Percentiles rank a stretch among this genome's conserved stretches.
These are phyloP conservation scores for Bertia moriformis DNA, from an alignment of 2,329 filamentous ascomycete genomes.

Conservation along the genomic window DNA sequence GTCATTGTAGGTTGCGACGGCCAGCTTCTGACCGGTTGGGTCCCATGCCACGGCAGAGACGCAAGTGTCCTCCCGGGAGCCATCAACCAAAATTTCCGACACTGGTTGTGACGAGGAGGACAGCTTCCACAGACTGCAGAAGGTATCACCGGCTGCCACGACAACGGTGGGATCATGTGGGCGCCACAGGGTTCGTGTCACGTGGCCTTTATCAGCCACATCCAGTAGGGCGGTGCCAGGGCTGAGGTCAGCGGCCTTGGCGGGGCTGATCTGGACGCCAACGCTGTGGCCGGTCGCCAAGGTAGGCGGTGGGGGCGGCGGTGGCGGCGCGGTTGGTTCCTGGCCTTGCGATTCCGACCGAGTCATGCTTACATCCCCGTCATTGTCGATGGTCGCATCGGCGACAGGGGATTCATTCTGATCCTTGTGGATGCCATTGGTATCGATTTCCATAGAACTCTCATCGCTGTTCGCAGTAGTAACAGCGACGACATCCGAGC, in stretches of 20 bases:
- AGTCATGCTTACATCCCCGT: slow-evolving; percentile 1
- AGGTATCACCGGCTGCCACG: slow-evolving; percentile 22
- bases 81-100: slow-evolving; percentile 18
- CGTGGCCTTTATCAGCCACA: slow-evolving; percentile 17
- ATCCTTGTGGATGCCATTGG: slow-evolving; percentile 3
- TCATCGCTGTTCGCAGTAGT: neutral
- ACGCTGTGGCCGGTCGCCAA: slow-evolving; percentile 25
- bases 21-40: slow-evolving; percentile 23
- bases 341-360: slow-evolving; percentile 9
- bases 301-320: slow-evolving; percentile 18
- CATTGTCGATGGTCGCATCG: slow-evolving; percentile 2
- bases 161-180: slow-evolving; percentile 24
- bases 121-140: slow-evolving; percentile 27
- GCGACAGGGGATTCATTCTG: slow-evolving; percentile 6
- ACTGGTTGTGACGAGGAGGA: slow-evolving; percentile 12
- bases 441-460: neutral
- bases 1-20: slow-evolving; percentile 26
- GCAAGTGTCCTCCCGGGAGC: slow-evolving; percentile 13
- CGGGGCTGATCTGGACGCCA: slow-evolving; percentile 28
- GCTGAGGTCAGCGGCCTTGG: slow-evolving; percentile 28
- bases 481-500: neutral
- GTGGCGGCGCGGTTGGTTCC: slow-evolving; percentile 12
- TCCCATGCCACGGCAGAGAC: slow-evolving; percentile 29
- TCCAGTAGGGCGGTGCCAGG: slow-evolving; percentile 24
- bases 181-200: slow-evolving; percentile 24